Evolutionary conservation across 192 early-diverging fungal genomes (phyloP).

Genomic region (Dispira simplex): DNA sequence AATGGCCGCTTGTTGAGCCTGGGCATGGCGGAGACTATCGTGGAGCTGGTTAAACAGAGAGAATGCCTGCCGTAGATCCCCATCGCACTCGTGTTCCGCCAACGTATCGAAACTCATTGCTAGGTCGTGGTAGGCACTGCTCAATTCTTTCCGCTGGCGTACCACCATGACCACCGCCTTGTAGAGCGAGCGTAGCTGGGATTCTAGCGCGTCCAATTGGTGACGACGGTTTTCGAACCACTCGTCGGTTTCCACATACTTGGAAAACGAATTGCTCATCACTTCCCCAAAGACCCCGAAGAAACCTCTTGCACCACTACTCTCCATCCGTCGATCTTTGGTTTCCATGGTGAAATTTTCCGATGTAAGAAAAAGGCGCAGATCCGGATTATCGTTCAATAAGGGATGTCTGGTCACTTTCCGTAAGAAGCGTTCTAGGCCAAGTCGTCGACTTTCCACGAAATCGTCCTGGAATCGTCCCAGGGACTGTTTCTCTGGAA

Average conservation of each 20-base stretch:
- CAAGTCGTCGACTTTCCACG: conserved; percentile 72
- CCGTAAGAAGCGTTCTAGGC: conserved; percentile 67
- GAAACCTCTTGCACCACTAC: conserved; percentile 25
- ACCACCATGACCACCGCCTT: conserved; percentile 66
- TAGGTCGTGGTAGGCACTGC: conserved; percentile 55
- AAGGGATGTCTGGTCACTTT: conserved; percentile 68
- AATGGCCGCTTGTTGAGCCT: conserved; percentile 56
- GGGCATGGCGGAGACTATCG: conserved; percentile 58
- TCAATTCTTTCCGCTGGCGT: conserved; percentile 55
- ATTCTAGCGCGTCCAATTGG: conserved; percentile 60
- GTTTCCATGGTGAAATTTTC: conserved; percentile 59
- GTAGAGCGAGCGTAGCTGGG: conserved; percentile 57
- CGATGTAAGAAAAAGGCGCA: conserved; percentile 78
- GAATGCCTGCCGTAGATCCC: conserved; percentile 46
- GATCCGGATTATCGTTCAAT: conserved; percentile 65
- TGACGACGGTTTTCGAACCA: conserved; percentile 60
- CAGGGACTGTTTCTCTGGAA: conserved; percentile 86
- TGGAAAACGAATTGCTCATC: conserved; percentile 43
- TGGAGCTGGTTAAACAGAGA: conserved; percentile 63
- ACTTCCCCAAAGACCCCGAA: conserved; percentile 57
- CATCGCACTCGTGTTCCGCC: conserved; percentile 51
- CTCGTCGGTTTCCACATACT: conserved; percentile 58
- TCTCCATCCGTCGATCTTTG: conserved; percentile 16
- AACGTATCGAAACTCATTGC: conserved; percentile 63
- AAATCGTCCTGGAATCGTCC: conserved; percentile 93